A percentile compares a stretch with the other conserved stretches of the same genome.
phyloP scores from a whole-genome alignment of 23 red algal genomes.

The Gracilaria caudata region DNA sequence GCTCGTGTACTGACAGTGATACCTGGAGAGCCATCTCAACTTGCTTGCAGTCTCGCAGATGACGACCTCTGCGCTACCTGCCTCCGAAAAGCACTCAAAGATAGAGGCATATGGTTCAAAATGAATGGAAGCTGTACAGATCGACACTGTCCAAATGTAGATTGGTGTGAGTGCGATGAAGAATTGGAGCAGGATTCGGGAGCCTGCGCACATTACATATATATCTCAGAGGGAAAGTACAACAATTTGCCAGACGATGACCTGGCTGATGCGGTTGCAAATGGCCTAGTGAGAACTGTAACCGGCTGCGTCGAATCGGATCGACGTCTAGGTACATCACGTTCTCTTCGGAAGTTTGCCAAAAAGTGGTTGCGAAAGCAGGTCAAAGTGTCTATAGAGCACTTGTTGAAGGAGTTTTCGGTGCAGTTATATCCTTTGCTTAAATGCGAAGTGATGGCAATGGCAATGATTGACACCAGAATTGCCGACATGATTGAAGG shows the following conservation, averaged over 20 bases:
- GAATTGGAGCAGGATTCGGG: neutral
- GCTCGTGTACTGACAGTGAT: neutral
- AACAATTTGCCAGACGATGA: constrained; percentile 21
- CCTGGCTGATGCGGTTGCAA: neutral
- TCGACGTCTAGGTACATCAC: neutral
- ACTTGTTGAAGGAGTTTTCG: neutral
- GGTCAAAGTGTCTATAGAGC: neutral
- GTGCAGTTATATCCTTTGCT: neutral
- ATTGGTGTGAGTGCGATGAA: neutral
- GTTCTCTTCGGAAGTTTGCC: neutral
- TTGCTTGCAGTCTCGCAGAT: neutral
- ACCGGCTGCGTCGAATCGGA: neutral
- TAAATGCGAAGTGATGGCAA: constrained; percentile 10
- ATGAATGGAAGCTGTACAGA: constrained; percentile 18
- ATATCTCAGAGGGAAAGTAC: neutral
- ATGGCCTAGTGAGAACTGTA: neutral
- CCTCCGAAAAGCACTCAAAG: neutral
- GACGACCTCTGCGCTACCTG: neutral
- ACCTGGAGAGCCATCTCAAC: neutral
- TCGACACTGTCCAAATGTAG: neutral
- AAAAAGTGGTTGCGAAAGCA: neutral
- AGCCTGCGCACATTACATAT: neutral
- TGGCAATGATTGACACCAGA: neutral
- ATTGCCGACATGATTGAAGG: constrained; percentile 12
- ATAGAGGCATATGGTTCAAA: neutral